Base-by-base conservation (phyloP, 164 flowering plant genomes). In the Liriodendron chinense region DNA sequence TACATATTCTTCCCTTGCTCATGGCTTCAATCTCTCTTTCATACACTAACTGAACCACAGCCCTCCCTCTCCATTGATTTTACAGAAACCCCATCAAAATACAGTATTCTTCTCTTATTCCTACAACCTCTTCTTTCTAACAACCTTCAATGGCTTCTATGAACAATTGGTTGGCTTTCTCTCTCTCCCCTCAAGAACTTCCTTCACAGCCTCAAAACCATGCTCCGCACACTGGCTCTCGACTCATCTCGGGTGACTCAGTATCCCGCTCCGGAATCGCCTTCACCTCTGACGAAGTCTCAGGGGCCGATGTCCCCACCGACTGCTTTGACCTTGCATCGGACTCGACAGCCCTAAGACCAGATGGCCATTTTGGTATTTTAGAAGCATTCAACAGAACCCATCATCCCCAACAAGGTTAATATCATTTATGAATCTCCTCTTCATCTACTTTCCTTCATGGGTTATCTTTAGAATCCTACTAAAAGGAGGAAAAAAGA, bases 131-230 rank as follows among this genome's bases (percentile, higher is more conserved):
- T 26, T 25, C 47, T 59, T 26, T 26, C 48, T 21, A 20, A 50
- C 28, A 24, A 74, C 22, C 62, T 26, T 16, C 22, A 1, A 89
- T 89, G 91, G 86, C 83, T 70, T 85, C 95, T 57, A 91, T 91
- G 89, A 94, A 89, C 81, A 91, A 93, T 87, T 92, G 97, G 97
- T 82, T 94, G 69, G 97, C 85, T 9, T 94, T 94, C 85, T 91
- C 98, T 74, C 89, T 94, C n/a, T 90, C 95, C 20, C 88, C 95
- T 59, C 95, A 88, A 78, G 83, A 87, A 77, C 80, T 78, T 6
- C 81, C 81, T 6, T 68, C 88, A 20, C 78, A 72, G 2, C 9
- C 79, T 24, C 88, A 83, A 62, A 64, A 67, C 75, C 88, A 85
- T 74, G 53, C 73, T 10, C 87, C 82, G 57, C 78, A 18, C 3